Percentiles rank a stretch among this genome's conserved stretches.
Conservation (phyloP, 306 rosid species). For the Alnus glutinosa region DNA sequence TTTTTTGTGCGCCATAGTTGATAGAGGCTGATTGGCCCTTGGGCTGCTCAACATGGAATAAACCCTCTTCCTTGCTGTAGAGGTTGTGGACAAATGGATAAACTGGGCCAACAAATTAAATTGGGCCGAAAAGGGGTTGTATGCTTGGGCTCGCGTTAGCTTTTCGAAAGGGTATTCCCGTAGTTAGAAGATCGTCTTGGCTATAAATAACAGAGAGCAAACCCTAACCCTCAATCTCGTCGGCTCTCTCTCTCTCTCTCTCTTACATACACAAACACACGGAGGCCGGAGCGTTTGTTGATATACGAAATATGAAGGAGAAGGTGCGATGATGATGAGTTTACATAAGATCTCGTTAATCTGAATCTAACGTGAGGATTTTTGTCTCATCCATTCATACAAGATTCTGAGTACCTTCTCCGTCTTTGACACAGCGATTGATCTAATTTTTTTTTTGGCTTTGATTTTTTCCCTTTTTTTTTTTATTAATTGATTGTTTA, state of each 20-base stretch:
- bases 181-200: background rate
- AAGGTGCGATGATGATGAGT: constrained; percentile 15
- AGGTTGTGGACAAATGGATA: background rate
- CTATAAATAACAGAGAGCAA: background rate
- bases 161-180: background rate
- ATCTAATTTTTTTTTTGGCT: background rate
- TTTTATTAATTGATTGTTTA: too few species aligned
- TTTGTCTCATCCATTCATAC: background rate
- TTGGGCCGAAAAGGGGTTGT: too few species aligned
- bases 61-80: too few species aligned
- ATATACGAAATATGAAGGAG: background rate
- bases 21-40: too few species aligned
- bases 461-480: too few species aligned
- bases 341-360: constrained; percentile 3
- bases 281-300: background rate
- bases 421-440: background rate
- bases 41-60: too few species aligned
- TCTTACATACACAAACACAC: background rate
- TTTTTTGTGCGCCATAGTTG: too few species aligned
- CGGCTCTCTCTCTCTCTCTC: background rate
- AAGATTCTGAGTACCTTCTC: constrained; percentile 3
- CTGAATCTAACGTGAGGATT: background rate
- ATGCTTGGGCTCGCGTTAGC: background rate
- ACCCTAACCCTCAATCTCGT: background rate
- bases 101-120: background rate